These are phyloP conservation scores for Rosa rugosa DNA, from an alignment of 306 rosid species.

Conservation along the genomic window DNA sequence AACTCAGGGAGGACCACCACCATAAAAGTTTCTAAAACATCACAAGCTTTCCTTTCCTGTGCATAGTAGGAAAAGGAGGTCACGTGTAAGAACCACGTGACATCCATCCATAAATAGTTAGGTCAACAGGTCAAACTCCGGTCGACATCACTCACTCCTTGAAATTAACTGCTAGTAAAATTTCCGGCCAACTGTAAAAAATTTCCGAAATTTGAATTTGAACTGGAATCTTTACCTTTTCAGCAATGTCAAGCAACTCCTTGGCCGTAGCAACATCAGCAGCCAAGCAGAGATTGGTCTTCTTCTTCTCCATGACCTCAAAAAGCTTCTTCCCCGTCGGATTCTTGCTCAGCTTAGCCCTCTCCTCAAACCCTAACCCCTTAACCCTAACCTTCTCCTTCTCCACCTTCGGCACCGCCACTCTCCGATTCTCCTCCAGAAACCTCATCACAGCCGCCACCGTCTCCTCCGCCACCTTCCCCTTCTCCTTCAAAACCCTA, in stretches of 20 bases:
- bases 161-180: neutral
- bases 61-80: neutral
- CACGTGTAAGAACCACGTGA: neutral
- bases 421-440: constrained; percentile 76
- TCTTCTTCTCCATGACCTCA: constrained; percentile 74
- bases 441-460: constrained; percentile 51
- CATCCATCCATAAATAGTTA: neutral
- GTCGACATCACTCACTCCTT: neutral
- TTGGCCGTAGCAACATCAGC: constrained; percentile 85
- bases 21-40: too few species aligned
- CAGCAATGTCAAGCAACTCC: constrained; percentile 80
- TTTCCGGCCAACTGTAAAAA: neutral
- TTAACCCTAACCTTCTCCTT: constrained; percentile 34
- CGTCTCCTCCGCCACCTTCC: constrained; percentile 68
- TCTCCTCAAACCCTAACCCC: constrained; percentile 57
- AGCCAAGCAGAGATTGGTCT: constrained; percentile 82
- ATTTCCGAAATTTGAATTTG: neutral
- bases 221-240: constrained; percentile 43
- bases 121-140: neutral
- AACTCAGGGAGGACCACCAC: neutral
- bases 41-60: neutral
- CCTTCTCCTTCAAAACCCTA: constrained; percentile 66
- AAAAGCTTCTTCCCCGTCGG: constrained; percentile 79
- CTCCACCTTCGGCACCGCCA: constrained; percentile 47
- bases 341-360: constrained; percentile 71